Base-by-base conservation (phyloP, 106 monocot genomes). In the Dendrobium nobile region DNA sequence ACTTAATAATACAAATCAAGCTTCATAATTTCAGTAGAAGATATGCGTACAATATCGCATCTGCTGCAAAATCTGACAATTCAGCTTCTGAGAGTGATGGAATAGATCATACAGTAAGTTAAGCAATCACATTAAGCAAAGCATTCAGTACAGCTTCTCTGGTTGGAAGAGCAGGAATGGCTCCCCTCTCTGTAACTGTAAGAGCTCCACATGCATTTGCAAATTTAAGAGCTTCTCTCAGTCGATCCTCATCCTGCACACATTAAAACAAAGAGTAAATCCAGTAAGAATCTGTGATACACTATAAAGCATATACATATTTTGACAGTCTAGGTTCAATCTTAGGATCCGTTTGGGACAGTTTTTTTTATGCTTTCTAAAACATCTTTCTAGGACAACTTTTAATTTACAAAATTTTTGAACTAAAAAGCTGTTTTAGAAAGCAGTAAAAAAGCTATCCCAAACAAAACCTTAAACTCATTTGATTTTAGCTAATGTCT, bases 141-240 rank as follows among this genome's bases (percentile, higher is more conserved):
- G 88, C 86, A 85, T 82, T 83, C 31, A 88, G 61, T 19, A 88
- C 90, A 6, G 85, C 82, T 64, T 85, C 76, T 55, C 86, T 83
- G 40, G 90, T 90, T 33, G 90, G 90, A 26, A 90, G 68, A 73
- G 90, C 85, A n/a, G 90, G 90, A 47, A 90, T 90, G 17, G 90
- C 90, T 65, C 90, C 90, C 77, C 90, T 88, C 79, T 84, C 90
- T 27, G 15, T 90, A 24, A 90, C 90, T 18, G 90, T 90, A 76
- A 90, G 79, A 74, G 88, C 90, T 79, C 90, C 88, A 68, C 90
- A 90, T 19, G 84, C 82, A 77, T 90, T 90, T 74, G 90, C 90
- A 88, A 88, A 90, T 68, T 37, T 73, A 0, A 86, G 65, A 41
- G 82, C 89, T 67, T 84, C 86, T n/a, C 80, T 86, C 2, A 89